These are phyloP conservation scores for Senna siamea DNA, from an alignment of 306 rosid species.

Conservation along the genomic window DNA sequence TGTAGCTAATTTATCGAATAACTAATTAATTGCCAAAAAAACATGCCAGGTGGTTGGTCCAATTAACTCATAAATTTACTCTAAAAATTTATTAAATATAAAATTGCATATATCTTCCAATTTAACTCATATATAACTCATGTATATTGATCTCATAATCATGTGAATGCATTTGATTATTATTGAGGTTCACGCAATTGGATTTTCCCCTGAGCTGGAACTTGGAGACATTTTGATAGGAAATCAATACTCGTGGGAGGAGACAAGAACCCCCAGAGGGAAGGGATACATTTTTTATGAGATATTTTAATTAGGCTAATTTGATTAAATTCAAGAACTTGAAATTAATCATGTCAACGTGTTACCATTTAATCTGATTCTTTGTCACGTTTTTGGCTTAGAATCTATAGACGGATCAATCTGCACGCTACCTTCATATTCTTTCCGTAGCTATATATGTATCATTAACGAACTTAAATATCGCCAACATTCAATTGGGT, in stretches of 20 bases:
- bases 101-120: not conserved
- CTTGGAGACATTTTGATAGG: not conserved
- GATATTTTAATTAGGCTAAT: not conserved
- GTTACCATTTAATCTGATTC: constrained; percentile 17
- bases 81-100: not conserved
- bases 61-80: not conserved
- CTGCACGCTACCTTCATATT: constrained; percentile 18
- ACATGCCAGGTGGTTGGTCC: constrained; percentile 9
- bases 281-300: not conserved
- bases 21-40: not conserved
- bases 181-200: not conserved
- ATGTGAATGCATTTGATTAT: not conserved
- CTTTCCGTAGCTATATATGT: not conserved
- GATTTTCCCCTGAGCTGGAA: not conserved
- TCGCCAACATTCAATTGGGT: not conserved
- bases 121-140: not conserved
- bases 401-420: constrained; percentile 20
- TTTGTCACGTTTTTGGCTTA: constrained; percentile 18
- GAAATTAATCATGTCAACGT: constrained; percentile 14
- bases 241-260: not conserved
- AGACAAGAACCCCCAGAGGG: not conserved
- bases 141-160: not conserved
- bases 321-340: not conserved
- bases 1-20: not conserved
- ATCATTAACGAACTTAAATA: not conserved